Percentiles rank a stretch among this genome's conserved stretches.
Evolutionary conservation across 352 stramenopile genomes (phyloP).

Genomic region (Phytophthora pseudosyringae): DNA sequence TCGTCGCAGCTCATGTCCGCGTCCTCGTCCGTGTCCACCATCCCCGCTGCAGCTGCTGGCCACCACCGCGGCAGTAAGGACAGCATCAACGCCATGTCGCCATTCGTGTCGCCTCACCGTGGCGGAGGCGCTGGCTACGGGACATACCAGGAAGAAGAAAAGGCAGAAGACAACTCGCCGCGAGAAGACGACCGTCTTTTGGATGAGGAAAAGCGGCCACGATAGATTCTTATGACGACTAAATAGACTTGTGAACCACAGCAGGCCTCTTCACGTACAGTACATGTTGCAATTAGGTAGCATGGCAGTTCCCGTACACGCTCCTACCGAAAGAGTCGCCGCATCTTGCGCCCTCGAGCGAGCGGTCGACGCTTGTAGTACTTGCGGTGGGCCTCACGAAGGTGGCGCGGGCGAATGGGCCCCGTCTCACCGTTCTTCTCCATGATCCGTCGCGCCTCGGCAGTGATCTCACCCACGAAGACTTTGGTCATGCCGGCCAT

Average conservation of each 20-base stretch:
- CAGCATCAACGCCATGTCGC: conserved; percentile 36
- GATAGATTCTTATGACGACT: conserved; percentile 53
- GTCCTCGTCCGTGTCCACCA: conserved; percentile 47
- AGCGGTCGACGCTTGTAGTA: conserved; percentile 85
- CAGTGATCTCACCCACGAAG: conserved; percentile 81
- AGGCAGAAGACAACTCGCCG: conserved; percentile 20
- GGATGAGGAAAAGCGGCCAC: conserved; percentile 47
- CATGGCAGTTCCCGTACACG: neutral
- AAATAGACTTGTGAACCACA: conserved; percentile 46
- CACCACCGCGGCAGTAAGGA: conserved; percentile 50
- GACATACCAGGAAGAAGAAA: conserved; percentile 33
- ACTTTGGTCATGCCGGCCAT: conserved; percentile 90
- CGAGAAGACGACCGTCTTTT: conserved; percentile 48
- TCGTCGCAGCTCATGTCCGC: conserved; percentile 41
- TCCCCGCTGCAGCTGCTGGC: conserved; percentile 22
- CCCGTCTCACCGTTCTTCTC: conserved; percentile 77
- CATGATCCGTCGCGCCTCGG: conserved; percentile 85
- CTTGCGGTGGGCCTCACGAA: conserved; percentile 81
- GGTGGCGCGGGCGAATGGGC: conserved; percentile 74
- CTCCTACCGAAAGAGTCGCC: conserved; percentile 57
- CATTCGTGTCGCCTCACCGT: conserved; percentile 32
- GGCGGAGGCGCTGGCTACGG: conserved; percentile 24
- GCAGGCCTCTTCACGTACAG: conserved; percentile 5
- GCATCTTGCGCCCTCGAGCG: conserved; percentile 61
- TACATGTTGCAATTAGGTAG: neutral